Evolutionary conservation across 2,329 filamentous ascomycete species (phyloP).

Genomic region (Domatiomyces catenatus): DNA sequence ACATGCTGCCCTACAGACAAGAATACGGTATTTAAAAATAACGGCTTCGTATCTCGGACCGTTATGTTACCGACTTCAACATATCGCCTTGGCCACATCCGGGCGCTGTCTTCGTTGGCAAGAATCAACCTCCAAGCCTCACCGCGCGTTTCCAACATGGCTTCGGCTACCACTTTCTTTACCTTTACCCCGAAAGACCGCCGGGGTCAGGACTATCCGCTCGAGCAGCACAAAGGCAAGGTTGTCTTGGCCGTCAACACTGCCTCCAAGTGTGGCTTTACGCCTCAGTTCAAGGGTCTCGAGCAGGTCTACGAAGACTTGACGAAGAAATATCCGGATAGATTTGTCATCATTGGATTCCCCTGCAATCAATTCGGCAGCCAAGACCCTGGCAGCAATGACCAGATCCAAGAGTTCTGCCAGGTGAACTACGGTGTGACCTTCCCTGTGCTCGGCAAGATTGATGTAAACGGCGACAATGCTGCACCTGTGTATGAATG

Average conservation of each 20-base stretch:
- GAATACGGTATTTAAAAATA: background rate
- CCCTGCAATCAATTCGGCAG: constrained; percentile 94
- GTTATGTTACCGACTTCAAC: background rate
- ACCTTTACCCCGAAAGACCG: constrained; percentile 75
- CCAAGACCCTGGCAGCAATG: constrained; percentile 74
- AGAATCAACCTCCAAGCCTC: background rate
- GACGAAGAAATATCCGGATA: constrained; percentile 51
- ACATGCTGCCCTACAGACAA: background rate
- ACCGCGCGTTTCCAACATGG: constrained; percentile 33
- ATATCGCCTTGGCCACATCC: background rate
- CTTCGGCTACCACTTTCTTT: constrained; percentile 58
- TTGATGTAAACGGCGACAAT: constrained; percentile 78
- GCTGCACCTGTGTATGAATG: constrained; percentile 68
- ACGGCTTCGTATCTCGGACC: background rate
- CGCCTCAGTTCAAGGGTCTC: constrained; percentile 80
- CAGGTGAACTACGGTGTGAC: constrained; percentile 85
- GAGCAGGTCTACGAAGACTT: constrained; percentile 78
- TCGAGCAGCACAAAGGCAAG: constrained; percentile 68
- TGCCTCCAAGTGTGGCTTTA: constrained; percentile 97
- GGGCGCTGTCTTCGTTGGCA: background rate
- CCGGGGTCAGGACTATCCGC: constrained; percentile 54
- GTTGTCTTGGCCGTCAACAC: constrained; percentile 95
- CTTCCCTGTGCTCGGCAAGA: constrained; percentile 84
- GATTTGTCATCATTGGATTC: constrained; percentile 84
- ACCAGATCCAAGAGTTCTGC: constrained; percentile 73